Evolutionary conservation across 1,139 yeast species (phyloP).

Genomic region (Entelexis paramagnoliae): DNA sequence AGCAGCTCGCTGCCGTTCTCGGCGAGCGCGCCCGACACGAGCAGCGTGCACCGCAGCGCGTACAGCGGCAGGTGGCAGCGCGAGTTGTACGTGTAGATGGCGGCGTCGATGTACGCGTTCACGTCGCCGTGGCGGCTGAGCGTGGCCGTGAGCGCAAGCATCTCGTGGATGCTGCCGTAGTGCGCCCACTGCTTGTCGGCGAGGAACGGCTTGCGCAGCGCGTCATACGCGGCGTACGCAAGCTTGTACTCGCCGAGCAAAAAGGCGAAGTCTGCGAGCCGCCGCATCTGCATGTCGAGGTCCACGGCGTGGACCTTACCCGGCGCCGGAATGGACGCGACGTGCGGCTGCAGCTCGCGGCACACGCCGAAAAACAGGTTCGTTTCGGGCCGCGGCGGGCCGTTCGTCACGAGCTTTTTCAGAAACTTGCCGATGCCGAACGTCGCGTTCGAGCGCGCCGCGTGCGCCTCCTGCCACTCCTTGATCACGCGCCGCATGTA

Average conservation of each 20-base stretch:
- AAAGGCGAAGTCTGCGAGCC: constrained; percentile 85
- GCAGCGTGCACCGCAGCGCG: constrained; percentile 42
- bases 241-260: constrained; percentile 80
- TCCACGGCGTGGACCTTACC: constrained; percentile 34
- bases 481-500: constrained; percentile 68
- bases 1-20: constrained; percentile 20
- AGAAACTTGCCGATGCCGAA: constrained; percentile 57
- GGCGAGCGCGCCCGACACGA: constrained; percentile 33
- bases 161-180: constrained; percentile 75
- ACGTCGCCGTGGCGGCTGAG: constrained; percentile 32
- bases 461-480: constrained; percentile 67
- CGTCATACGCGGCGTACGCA: constrained; percentile 76
- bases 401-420: constrained; percentile 36
- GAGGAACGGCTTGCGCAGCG: constrained; percentile 66
- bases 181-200: constrained; percentile 76
- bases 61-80: constrained; percentile 55
- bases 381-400: constrained; percentile 22
- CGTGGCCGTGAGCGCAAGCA: constrained; percentile 34
- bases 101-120: constrained; percentile 59
- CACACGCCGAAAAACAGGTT: constrained; percentile 19
- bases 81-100: constrained; percentile 52
- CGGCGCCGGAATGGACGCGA: constrained; percentile 20
- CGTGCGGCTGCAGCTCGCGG: constrained; percentile 21
- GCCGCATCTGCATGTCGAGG: constrained; percentile 65
- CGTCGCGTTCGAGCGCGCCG: constrained; percentile 61